Evolutionary conservation across 2,329 filamentous ascomycete species (phyloP).

Genomic region (Cylindrodendrum hubeiense): DNA sequence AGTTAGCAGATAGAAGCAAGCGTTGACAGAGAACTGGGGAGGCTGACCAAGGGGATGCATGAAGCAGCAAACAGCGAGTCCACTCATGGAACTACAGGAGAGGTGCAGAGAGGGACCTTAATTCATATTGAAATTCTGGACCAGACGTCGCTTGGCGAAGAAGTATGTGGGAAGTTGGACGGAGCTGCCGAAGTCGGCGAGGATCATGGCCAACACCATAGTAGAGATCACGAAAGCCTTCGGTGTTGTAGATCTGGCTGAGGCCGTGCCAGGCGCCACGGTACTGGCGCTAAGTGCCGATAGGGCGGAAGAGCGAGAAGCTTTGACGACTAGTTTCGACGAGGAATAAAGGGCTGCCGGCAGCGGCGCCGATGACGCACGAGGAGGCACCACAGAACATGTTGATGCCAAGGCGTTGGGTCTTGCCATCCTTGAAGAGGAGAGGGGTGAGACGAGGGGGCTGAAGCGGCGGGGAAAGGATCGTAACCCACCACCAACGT

Average conservation of each 20-base stretch:
- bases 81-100: conserved; percentile 87
- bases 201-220: conserved; percentile 94
- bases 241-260: conserved; percentile 79
- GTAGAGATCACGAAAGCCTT: conserved; percentile 87
- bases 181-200: conserved; percentile 94
- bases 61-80: conserved; percentile 95
- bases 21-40: neutral
- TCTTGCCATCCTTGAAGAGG: conserved; percentile 77
- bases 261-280: conserved; percentile 87
- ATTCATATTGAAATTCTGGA: conserved; percentile 86
- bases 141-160: conserved; percentile 90
- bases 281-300: conserved; percentile 97
- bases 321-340: conserved; percentile 97
- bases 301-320: conserved; percentile 90
- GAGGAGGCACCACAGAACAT: conserved; percentile 92
- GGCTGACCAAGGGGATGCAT: conserved; percentile 93
- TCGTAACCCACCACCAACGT: too few species aligned
- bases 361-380: conserved; percentile 91
- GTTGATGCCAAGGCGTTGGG: conserved; percentile 90
- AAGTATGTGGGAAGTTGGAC: conserved; percentile 99
- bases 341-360: conserved; percentile 96
- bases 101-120: conserved; percentile 92
- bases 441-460: conserved; percentile 75
- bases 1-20: neutral
- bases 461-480: too few species aligned